Base-by-base conservation (phyloP, 257 asterid genomes). In the Linderniella brevidens region DNA sequence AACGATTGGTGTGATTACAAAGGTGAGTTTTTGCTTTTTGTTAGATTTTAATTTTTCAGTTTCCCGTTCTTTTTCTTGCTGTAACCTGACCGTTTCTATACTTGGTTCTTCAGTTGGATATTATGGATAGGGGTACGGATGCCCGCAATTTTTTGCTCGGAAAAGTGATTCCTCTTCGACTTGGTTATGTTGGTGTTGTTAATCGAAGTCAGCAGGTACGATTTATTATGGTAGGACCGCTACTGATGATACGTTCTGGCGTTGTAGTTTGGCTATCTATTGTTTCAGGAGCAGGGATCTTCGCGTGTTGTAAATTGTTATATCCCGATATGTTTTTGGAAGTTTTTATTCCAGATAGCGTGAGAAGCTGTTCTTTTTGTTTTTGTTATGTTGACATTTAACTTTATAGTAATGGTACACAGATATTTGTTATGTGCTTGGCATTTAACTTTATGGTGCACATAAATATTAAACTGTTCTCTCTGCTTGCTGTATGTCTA, bases 41-140 rank as follows among this genome's bases (percentile, higher is more conserved):
- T 3, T 41, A 37, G 50, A 44, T 41, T 35, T 54, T n/a, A 7
- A 53, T 50, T 53, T 4, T 49, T 25, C 40, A 54, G 17, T 49
- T 44, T 43, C 17, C n/a, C 42, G 19, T 18, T 40, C 48, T 17
- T 51, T n/a, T 35, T 41, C 47, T 32, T 16, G 15, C 17, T 35
- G 16, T 8, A 37, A 49, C 41, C 16, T 42, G 37, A 35, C 54
- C 1, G n/a, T n/a, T n/a, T n/a, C 38, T 67, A 37, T 13, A 37
- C 57, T 63, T 69, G 64, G 50, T 67, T 49, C 55, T 59, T 41
- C 82, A 90, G 99, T 70, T 90, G 79, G 99, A 90, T 65, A 90
- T 90, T 52, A 90, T 90, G 99, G 96, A 90, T 60, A 71, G 96
- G 54, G 99, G 99, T 48, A 90, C 96, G 55, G 92, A 85, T 69